phyloP scores from a whole-genome alignment of 768 basidiomycete species.

The Amanita pseudoporphyria region DNA sequence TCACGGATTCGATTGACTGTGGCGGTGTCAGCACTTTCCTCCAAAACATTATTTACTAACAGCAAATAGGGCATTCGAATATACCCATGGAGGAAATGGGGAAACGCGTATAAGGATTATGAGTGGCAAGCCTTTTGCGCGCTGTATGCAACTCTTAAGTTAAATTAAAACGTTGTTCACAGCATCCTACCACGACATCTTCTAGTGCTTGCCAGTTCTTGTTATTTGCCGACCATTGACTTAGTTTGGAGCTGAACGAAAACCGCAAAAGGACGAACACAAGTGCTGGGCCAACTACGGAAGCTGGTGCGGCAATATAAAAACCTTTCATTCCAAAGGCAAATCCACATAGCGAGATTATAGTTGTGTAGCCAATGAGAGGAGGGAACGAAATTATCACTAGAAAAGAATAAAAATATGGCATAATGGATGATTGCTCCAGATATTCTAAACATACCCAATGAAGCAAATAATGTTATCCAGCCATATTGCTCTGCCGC shows the following conservation, averaged over 20 bases:
- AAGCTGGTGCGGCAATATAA: slow-evolving; percentile 49
- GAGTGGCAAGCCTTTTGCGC: slow-evolving; percentile 67
- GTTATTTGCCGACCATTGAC: slow-evolving; percentile 49
- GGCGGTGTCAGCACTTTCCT: not conserved
- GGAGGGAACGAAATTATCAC: slow-evolving; percentile 49
- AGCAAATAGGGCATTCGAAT: slow-evolving; percentile 73
- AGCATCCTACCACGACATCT: slow-evolving; percentile 52
- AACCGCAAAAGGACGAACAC: slow-evolving; percentile 53
- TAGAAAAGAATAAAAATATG: slow-evolving; percentile 12
- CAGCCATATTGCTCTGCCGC: slow-evolving; percentile 53
- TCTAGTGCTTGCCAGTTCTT: slow-evolving; percentile 75
- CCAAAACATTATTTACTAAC: slow-evolving; percentile 30
- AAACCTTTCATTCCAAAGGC: slow-evolving; percentile 78
- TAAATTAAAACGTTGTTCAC: not conserved
- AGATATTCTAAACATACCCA: slow-evolving; percentile 31
- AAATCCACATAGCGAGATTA: slow-evolving; percentile 66
- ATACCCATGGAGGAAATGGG: slow-evolving; percentile 83
- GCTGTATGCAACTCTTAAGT: not conserved
- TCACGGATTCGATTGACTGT: slow-evolving; percentile 66
- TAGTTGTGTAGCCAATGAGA: slow-evolving; percentile 58
- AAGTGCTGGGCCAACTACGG: slow-evolving; percentile 53
- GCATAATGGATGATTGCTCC: not conserved
- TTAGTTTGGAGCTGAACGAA: slow-evolving; percentile 46
- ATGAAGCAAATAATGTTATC: slow-evolving; percentile 39
- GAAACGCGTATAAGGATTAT: slow-evolving; percentile 76